Evolutionary conservation across 768 basidiomycete species (phyloP).

Genomic region (Mycena indigotica): DNA sequence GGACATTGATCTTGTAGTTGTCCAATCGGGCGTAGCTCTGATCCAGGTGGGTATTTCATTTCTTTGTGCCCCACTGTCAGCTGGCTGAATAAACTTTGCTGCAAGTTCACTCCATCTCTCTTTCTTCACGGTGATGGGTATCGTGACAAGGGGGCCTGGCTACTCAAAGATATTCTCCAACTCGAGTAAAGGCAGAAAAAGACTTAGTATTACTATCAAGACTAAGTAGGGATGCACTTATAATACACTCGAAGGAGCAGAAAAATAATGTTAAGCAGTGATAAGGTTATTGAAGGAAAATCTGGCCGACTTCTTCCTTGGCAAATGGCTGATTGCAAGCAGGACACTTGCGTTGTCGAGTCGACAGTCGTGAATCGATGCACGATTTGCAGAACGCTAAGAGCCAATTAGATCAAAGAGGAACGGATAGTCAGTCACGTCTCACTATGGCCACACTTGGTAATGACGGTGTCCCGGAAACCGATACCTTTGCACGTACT

Average conservation of each 20-base stretch:
- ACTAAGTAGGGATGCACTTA: slow-evolving; percentile 13
- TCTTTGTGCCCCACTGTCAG: too few species aligned
- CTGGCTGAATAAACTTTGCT: too few species aligned
- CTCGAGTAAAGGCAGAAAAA: too few species aligned
- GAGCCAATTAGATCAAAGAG: slow-evolving; percentile 23
- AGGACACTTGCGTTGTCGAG: slow-evolving; percentile 93
- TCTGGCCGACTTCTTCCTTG: slow-evolving; percentile 69
- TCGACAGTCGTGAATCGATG: slow-evolving; percentile 83
- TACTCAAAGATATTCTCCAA: too few species aligned
- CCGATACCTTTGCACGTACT: slow-evolving; percentile 75
- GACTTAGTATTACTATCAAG: too few species aligned
- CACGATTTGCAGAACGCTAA: slow-evolving; percentile 84
- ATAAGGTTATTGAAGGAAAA: slow-evolving; percentile 48
- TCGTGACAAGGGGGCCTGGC: too few species aligned
- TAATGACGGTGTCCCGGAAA: slow-evolving; percentile 79
- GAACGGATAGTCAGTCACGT: too few species aligned
- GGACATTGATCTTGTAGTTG: too few species aligned
- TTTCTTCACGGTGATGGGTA: too few species aligned
- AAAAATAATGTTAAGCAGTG: slow-evolving; percentile 17
- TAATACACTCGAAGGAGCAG: not conserved
- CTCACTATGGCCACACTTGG: slow-evolving; percentile 92
- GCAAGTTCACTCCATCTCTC: too few species aligned
- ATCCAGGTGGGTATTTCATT: too few species aligned
- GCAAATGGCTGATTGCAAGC: slow-evolving; percentile 83
- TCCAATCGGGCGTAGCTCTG: too few species aligned